These are phyloP conservation scores for Globomyces pollinis-pini DNA, from an alignment of 192 early-diverging fungal species.

Conservation along the genomic window DNA sequence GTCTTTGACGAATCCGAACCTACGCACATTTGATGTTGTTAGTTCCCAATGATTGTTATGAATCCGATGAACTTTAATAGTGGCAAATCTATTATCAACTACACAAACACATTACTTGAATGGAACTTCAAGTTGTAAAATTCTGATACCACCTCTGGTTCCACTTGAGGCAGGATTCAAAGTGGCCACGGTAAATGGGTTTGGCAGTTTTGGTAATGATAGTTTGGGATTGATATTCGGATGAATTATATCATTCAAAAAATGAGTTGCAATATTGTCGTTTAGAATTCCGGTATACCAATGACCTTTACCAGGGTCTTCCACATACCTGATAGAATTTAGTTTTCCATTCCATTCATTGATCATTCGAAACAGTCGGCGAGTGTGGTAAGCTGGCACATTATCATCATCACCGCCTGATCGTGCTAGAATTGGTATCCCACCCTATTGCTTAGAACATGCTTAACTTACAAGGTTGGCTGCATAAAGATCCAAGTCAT, in stretches of 20 bases:
- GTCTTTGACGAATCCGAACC: conserved; percentile 46
- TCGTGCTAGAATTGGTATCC: conserved; percentile 55
- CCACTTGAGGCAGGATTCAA: conserved; percentile 64
- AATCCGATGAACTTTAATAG: conserved; percentile 17
- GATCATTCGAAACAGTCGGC: conserved; percentile 53
- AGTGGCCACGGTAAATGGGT: conserved; percentile 47
- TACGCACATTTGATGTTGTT: conserved; percentile 55
- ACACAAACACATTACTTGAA: conserved; percentile 41
- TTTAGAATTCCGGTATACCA: conserved; percentile 57
- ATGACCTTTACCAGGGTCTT: conserved; percentile 53
- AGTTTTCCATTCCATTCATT: conserved; percentile 54
- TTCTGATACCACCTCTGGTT: conserved; percentile 53
- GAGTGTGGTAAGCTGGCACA: conserved; percentile 62
- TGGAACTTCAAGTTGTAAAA: conserved; percentile 59
- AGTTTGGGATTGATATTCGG: conserved; percentile 19
- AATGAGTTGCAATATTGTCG: conserved; percentile 42
- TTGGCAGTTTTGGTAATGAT: conserved; percentile 34
- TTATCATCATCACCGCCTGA: conserved; percentile 61
- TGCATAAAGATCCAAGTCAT: conserved; percentile 65
- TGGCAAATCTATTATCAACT: conserved; percentile 19
- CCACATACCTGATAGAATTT: conserved; percentile 48
- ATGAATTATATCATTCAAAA: conserved; percentile 35
- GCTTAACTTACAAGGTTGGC: no score
- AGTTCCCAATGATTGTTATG: conserved; percentile 33
- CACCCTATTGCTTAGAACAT: no score